These are phyloP conservation scores for Septoria petroselini DNA, from an alignment of 2,329 filamentous ascomycete genomes.

Conservation along the genomic window DNA sequence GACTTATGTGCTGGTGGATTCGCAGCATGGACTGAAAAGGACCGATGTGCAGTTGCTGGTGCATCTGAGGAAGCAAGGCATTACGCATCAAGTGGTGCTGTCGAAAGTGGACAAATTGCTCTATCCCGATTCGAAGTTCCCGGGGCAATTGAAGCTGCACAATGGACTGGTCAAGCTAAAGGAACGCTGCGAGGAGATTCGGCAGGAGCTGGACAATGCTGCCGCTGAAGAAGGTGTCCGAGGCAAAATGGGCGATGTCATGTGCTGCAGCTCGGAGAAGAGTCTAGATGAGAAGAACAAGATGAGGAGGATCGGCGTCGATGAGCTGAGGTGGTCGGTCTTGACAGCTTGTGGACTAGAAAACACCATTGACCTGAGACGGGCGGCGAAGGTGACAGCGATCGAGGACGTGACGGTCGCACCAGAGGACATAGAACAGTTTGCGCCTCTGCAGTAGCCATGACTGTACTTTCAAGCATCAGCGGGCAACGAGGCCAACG, in stretches of 20 bases:
- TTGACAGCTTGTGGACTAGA: slow-evolving; percentile 60
- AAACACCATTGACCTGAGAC: slow-evolving; percentile 6
- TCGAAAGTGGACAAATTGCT: slow-evolving; percentile 63
- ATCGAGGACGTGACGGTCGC: background rate
- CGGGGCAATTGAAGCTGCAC: slow-evolving; percentile 28
- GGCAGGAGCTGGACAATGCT: slow-evolving; percentile 44
- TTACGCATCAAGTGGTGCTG: slow-evolving; percentile 64
- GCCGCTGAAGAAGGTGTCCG: slow-evolving; percentile 35
- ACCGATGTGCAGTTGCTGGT: slow-evolving; percentile 57
- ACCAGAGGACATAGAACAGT: slow-evolving; percentile 2
- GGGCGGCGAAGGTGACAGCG: slow-evolving; percentile 4
- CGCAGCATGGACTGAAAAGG: slow-evolving; percentile 61
- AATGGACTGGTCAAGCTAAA: slow-evolving; percentile 39
- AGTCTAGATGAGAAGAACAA: slow-evolving; percentile 46
- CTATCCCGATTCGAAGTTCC: slow-evolving; percentile 30
- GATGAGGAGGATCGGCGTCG: slow-evolving; percentile 58
- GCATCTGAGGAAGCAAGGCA: slow-evolving; percentile 54
- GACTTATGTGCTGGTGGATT: slow-evolving; percentile 64
- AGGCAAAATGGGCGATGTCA: slow-evolving; percentile 55
- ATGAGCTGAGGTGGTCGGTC: slow-evolving; percentile 62
- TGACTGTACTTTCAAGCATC: too few species aligned
- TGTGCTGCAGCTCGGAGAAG: slow-evolving; percentile 57
- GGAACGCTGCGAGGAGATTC: slow-evolving; percentile 41
- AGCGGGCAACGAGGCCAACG: too few species aligned
- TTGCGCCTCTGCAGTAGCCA: background rate